Percentiles rank a stretch among this genome's conserved stretches.
phyloP scores from a whole-genome alignment of 352 stramenopile species.

The Elongisporangium prolatum region DNA sequence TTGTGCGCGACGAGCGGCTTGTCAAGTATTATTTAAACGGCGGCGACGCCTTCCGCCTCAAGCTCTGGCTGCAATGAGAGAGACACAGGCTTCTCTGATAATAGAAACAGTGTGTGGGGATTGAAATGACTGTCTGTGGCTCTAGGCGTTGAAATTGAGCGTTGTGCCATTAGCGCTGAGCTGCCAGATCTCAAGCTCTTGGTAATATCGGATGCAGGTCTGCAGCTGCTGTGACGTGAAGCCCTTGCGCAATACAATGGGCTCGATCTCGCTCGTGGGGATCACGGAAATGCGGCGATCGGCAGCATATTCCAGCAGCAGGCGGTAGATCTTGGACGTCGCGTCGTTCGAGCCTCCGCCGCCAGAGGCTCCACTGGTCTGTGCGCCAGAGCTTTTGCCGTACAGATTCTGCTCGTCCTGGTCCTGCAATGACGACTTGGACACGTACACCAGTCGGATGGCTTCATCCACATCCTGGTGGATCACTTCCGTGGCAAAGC shows the following conservation, averaged over 20 bases:
- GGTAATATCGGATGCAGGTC: constrained; percentile 94
- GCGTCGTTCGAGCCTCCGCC: constrained; percentile 75
- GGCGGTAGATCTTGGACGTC: constrained; percentile 93
- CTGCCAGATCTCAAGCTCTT: constrained; percentile 82
- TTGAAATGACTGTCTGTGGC: neutral
- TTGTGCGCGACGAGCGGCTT: constrained; percentile 90
- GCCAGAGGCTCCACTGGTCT: constrained; percentile 10
- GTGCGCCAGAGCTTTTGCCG: constrained; percentile 15
- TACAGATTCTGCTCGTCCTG: constrained; percentile 61
- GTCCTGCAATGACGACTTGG: constrained; percentile 93
- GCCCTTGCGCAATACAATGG: constrained; percentile 94
- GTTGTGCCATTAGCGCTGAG: constrained; percentile 71
- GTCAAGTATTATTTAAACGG: constrained; percentile 96
- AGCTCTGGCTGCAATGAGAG: constrained; percentile 82
- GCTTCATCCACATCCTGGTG: constrained; percentile 98
- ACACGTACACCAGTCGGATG: constrained; percentile 96
- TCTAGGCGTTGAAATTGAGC: constrained; percentile 62
- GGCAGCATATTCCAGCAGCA: constrained; percentile 93
- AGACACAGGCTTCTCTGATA: too few species aligned
- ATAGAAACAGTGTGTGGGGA: neutral
- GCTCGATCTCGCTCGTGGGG: constrained; percentile 89
- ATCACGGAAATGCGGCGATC: constrained; percentile 64
- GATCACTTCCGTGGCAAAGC: constrained; percentile 94
- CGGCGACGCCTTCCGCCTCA: constrained; percentile 91
- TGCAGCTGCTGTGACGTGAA: constrained; percentile 95